Evolutionary conservation across 345 rosid genomes (phyloP).

Genomic region (Cardamine chenopodiifolia): DNA sequence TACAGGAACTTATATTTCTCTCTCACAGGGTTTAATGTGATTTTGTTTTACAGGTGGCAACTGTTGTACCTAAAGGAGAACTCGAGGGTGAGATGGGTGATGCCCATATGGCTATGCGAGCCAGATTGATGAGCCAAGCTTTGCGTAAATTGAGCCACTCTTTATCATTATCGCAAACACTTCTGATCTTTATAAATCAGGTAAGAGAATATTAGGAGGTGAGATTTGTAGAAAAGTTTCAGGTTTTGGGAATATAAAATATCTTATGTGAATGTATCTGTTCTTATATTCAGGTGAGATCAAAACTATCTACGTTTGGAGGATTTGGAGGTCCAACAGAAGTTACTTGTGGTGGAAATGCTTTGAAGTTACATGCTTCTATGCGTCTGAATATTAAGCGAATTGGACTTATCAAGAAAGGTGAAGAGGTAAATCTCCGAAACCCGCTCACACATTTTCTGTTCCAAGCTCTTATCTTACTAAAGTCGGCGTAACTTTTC

Average conservation of each 20-base stretch:
- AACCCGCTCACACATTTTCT: conserved; percentile 4
- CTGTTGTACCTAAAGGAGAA: conserved; percentile 98
- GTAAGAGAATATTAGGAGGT: conserved; percentile 36
- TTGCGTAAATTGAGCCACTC: conserved; percentile 96
- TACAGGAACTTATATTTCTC: conserved; percentile 56
- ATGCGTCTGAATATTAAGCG: conserved; percentile 79
- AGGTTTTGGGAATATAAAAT: not conserved
- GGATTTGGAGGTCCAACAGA: conserved; percentile 94
- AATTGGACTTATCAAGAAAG: conserved; percentile 76
- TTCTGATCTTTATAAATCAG: conserved; percentile 85
- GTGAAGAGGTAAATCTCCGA: conserved; percentile 70
- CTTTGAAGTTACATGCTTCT: conserved; percentile 96
- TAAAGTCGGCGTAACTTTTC: not conserved
- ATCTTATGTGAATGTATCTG: not conserved
- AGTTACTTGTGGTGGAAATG: conserved; percentile 99
- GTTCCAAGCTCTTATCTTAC: conserved; percentile 10
- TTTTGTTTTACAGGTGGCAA: conserved; percentile 71
- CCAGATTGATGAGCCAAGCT: conserved; percentile 99
- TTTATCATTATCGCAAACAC: conserved; percentile 76
- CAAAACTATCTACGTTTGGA: conserved; percentile 87
- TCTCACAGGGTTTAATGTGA: conserved; percentile 8
- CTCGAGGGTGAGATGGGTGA: conserved; percentile 99
- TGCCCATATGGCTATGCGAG: conserved; percentile 99
- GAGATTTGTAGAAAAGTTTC: conserved; percentile 8
- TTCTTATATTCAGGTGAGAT: conserved; percentile 59